Base-by-base conservation (phyloP, 2,329 filamentous ascomycete genomes). In the Pseudocercospora eumusae region DNA sequence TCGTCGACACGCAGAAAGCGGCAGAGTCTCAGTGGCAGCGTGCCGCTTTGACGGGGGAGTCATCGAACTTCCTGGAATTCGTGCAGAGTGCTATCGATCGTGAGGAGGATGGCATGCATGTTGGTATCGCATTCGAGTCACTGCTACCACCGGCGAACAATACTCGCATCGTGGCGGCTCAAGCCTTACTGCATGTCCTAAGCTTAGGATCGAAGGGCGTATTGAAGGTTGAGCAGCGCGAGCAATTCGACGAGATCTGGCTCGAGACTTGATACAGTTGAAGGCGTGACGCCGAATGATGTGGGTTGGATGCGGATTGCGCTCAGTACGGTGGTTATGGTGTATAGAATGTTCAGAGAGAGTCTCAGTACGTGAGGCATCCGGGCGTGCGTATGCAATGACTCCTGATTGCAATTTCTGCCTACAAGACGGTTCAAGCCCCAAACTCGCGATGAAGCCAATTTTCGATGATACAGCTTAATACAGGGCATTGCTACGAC, bases 101-200 rank as follows among this genome's bases (percentile, higher is more conserved):
- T 7, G 36, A 40, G 36, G 36, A 40, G 4, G 36, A 18, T 18
- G 36, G 36, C 15, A 8, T 18, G 36, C 36, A 15, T n/a, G 6
- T 4, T 50, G 70, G 72, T 76, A 79, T 95, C 45, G 78, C 82
- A 0, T 96, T 97, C 71, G 85, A 88, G 50, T 79, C 86, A 54
- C 77, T 96, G 9, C 84, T 95, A 49, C 81, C 84, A n/a, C 83
- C 86, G 0, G 71, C 71, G 9, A 76, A 80, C 45, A 85, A 84
- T 28, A 79, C 74, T 45, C 82, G 80, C 36, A 78, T 84, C 28
- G 86, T 91, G 11, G 90, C 88, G 8, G 87, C 89, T 1, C 89
- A 92, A 73, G 91, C 87, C 0, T 88, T 91, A 72, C 85, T 89
- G 77, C 90, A 95, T 73, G 81, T 91, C 1, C 82, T 96, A 13